Percentiles rank a stretch among this genome's conserved stretches.
Conservation (phyloP, 1,139 yeast genomes). For the Taiozyma sp. region DNA sequence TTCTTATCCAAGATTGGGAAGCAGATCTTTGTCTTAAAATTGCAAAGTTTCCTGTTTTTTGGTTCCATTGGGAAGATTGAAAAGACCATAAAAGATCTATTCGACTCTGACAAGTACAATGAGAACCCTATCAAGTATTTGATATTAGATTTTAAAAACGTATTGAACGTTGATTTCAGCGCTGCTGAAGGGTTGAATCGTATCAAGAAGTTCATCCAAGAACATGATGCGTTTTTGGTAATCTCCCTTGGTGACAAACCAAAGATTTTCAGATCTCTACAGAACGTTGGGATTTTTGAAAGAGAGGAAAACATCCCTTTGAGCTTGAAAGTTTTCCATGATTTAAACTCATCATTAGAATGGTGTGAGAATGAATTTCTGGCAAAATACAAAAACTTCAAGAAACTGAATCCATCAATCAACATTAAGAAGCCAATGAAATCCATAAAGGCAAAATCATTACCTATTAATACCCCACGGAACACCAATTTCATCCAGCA, state of each 20-base stretch:
- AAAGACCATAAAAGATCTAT: conserved; percentile 58
- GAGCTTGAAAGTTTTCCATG: conserved; percentile 59
- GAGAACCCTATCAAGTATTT: conserved; percentile 55
- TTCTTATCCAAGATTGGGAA: conserved; percentile 83
- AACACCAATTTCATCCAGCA: conserved; percentile 33
- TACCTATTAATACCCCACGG: conserved; percentile 35
- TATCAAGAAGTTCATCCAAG: conserved; percentile 71
- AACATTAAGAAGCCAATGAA: conserved; percentile 14
- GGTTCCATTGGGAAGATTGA: conserved; percentile 95
- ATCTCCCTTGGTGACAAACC: conserved; percentile 75
- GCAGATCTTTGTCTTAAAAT: conserved; percentile 82
- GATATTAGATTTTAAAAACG: conserved; percentile 81
- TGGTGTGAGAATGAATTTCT: conserved; percentile 95
- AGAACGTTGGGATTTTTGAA: conserved; percentile 34
- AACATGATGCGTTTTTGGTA: conserved; percentile 66
- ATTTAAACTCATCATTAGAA: conserved; percentile 84
- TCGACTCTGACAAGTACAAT: conserved; percentile 47
- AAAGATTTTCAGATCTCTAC: conserved; percentile 61
- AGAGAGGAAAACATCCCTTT: conserved; percentile 25
- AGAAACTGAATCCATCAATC: conserved; percentile 8
- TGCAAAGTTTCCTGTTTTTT: conserved; percentile 86
- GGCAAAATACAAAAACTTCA: conserved; percentile 49
- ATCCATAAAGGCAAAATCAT: conserved; percentile 8
- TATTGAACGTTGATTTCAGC: conserved; percentile 80
- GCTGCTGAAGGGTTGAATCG: conserved; percentile 96